Evolutionary conservation across 129 eudicot genomes (phyloP).

Genomic region (Pulicaria dysenterica): DNA sequence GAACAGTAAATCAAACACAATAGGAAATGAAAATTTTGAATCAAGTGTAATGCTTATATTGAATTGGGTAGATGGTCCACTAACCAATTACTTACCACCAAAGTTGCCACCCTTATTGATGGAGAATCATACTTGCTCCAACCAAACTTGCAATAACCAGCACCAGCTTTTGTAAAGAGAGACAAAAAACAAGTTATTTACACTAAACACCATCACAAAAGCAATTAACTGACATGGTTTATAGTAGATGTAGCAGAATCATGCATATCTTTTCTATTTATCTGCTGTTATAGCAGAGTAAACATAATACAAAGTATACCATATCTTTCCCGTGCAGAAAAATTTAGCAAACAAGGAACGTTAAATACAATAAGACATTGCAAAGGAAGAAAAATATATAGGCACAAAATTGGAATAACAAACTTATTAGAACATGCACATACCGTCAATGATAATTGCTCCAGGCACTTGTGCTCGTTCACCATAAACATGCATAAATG

Average conservation of each 20-base stretch:
- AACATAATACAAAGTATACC: too few relatives aligned
- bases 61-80: neutral
- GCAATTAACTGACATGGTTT: constrained; percentile 23
- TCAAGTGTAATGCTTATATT: too few relatives aligned
- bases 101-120: constrained; percentile 83
- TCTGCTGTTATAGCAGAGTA: neutral
- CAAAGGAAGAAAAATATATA: neutral
- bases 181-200: neutral
- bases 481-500: constrained; percentile 78
- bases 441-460: constrained; percentile 89
- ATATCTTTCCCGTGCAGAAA: too few relatives aligned
- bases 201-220: neutral
- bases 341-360: too few relatives aligned
- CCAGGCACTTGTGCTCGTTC: constrained; percentile 79
- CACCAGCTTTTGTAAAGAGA: constrained; percentile 64
- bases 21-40: too few relatives aligned
- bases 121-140: constrained; percentile 91
- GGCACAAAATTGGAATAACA: neutral
- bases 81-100: constrained; percentile 56
- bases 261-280: neutral
- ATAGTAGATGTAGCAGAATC: constrained; percentile 9
- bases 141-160: constrained; percentile 95
- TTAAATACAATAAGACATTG: too few relatives aligned
- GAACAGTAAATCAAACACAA: neutral
- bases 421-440: constrained; percentile 2